Base-by-base conservation (phyloP, 139 green algal genomes). In the Tetradesmus lagerheimii region DNA sequence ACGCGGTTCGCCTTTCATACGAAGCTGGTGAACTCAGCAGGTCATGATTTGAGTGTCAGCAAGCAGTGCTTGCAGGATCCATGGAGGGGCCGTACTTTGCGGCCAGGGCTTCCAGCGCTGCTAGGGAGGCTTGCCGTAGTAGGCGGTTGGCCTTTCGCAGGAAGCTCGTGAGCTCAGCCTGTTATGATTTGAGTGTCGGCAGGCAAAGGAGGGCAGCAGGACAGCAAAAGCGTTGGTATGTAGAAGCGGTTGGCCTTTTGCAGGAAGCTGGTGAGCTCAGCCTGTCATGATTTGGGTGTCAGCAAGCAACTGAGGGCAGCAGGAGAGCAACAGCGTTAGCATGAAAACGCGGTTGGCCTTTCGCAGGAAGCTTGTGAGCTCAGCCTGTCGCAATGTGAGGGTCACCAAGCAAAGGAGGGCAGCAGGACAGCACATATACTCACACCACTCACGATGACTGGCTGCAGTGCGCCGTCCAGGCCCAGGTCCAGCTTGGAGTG, bases 101-200 rank as follows among this genome's bases (percentile, higher is more conserved):
- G 9, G 90, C 89, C 29, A 97, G 53, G 0, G 93, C 94, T 91
- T 96, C 94, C 16, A 99, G 93, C 15, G 97, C 91, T 1, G 95
- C 95, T 88, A 62, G 47, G 47, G 47, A 62, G 47, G 47, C 47
- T 62, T 97, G 95, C 47, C 97, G 93, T 57, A 99, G 96, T 53
- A 91, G 77, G 29, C 97, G 89, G 91, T 98, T 98, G 39, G 96
- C 93, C 93, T 99, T 99, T 80, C 97, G 95, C 80, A 99, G 94
- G 93, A 99, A 99, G 79, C 74, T 78, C 3, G 96, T 98, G 25
- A 71, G 57, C 57, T 71, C 57, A 71, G 57, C 57, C 57, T 71
- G 57, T 31, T 31, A 50, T 50, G 50, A 25, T 25, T 4, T 5
- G 12, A 64, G 5, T 27, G 50, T 64, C 15, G 50, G 50, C 50